Evolutionary conservation across 768 basidiomycete species (phyloP), one percentile per base, ranked within the genome.

Genomic region (Tubosaeta sp.): DNA sequence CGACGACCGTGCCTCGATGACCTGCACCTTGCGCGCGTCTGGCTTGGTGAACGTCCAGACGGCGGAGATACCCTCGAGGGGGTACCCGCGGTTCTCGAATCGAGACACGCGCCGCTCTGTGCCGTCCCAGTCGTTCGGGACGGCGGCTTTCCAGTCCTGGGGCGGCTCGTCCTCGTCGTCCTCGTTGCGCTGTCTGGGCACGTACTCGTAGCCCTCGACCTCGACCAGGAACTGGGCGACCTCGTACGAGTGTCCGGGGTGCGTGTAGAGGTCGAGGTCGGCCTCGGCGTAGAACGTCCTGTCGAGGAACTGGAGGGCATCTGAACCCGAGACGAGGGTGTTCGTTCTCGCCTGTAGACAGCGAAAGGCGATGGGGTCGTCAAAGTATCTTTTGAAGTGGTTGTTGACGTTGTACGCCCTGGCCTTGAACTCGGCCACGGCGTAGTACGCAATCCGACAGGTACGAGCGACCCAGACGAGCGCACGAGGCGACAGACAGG

Each of bases 191-290:
- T 29, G 27, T 29, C 27, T 29, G 42, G 71, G 66, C 4, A 3
- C 25, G 46, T 60, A 76, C 0, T 25, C 13, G 49, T 76, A 77
- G 0, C 71, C 72, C 5, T 66, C 59, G 7, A 10, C 27, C 14
- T 56, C 45, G 0, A 63, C 33, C 0, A 81, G 59, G 64, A 73
- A 79, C 8, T 42, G 43, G 0, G 68, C 71, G 5, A 81, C 62
- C 22, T 67, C 65, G 12, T 52, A 41, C 37, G 66, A 60, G 33
- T 63, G 58, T 0, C 63, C 59, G 3, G 71, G 67, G 7, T 73
- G 65, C 14, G 71, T 65, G 59, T 82, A 82, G 5, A 83, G 35
- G 49, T 83, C 82, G 8, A 83, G 72, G 55, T 83, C 81, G 0
- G 80, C 71, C 5, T 69, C 70, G 4, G 71, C 65, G 53, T 79